Conservation (phyloP, 1,284 basidiomycete species). For the Malassezia sp. region DNA sequence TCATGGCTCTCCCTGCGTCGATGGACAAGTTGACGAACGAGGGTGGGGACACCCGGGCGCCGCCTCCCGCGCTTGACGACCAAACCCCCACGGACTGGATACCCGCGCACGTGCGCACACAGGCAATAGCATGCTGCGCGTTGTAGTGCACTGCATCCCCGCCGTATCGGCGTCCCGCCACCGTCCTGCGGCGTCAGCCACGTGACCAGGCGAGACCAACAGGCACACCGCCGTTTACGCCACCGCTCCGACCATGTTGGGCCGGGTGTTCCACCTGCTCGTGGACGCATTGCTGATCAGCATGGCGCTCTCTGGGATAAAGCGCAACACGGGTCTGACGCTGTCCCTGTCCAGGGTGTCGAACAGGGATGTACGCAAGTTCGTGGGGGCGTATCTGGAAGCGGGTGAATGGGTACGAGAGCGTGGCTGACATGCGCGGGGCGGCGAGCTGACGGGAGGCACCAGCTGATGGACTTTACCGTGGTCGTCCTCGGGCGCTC, state of each 20-base stretch:
- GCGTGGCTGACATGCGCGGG: neutral
- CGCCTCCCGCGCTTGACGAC: too few relatives aligned
- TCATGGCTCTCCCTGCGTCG: slow-evolving; percentile 12
- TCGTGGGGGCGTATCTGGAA: slow-evolving; percentile 39
- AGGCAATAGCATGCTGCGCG: too few relatives aligned
- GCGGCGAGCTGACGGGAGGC: neutral
- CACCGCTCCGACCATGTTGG: slow-evolving; percentile 40
- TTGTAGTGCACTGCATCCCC: too few relatives aligned
- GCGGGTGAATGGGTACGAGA: slow-evolving; percentile 44
- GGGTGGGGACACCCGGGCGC: too few relatives aligned
- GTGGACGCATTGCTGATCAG: slow-evolving; percentile 42
- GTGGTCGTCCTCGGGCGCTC: slow-evolving; percentile 43
- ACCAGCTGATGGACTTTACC: slow-evolving; percentile 40
- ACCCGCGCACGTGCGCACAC: too few relatives aligned
- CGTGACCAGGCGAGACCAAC: too few relatives aligned
- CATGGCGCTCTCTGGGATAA: slow-evolving; percentile 40
- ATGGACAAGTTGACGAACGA: too few relatives aligned
- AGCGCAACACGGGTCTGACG: slow-evolving; percentile 41
- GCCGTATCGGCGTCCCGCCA: too few relatives aligned
- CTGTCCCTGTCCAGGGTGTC: slow-evolving; percentile 30
- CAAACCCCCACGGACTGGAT: too few relatives aligned
- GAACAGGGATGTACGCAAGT: slow-evolving; percentile 38
- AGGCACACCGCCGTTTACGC: too few relatives aligned
- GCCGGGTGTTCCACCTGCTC: slow-evolving; percentile 36
- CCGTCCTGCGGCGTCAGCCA: too few relatives aligned